These are phyloP conservation scores for Neurospora sp. DNA, from an alignment of 495 filamentous ascomycete species.

Conservation along the genomic window DNA sequence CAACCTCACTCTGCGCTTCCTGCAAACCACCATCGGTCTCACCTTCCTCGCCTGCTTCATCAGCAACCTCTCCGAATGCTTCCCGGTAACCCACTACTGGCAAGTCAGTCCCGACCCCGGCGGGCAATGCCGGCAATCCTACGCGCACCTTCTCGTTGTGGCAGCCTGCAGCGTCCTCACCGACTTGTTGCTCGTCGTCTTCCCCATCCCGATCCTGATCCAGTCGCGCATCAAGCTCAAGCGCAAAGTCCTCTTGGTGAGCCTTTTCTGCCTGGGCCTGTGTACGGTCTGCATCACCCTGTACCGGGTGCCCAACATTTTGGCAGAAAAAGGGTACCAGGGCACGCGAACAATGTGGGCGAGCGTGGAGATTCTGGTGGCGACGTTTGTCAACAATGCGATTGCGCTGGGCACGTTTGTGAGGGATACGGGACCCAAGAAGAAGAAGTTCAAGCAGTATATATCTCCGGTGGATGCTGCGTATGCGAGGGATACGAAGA, in stretches of 20 bases:
- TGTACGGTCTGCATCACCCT: constrained; percentile 59
- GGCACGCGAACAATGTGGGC: constrained; percentile 66
- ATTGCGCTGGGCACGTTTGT: constrained; percentile 74
- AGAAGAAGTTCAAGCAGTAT: constrained; percentile 53
- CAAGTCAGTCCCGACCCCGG: constrained; percentile 83
- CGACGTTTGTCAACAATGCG: constrained; percentile 64
- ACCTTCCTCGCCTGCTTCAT: constrained; percentile 73
- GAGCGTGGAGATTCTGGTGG: constrained; percentile 63
- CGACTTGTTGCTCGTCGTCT: constrained; percentile 74
- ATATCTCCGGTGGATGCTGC: background rate
- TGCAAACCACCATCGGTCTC: constrained; percentile 58
- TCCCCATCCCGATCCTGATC: constrained; percentile 80
- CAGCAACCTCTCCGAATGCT: constrained; percentile 74
- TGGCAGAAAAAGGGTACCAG: constrained; percentile 51
- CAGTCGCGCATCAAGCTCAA: constrained; percentile 53
- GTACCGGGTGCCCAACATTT: constrained; percentile 64
- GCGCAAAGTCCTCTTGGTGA: constrained; percentile 50
- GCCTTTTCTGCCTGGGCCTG: constrained; percentile 69
- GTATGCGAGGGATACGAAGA: background rate
- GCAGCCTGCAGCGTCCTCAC: constrained; percentile 72
- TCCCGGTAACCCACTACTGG: constrained; percentile 76
- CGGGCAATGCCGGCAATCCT: constrained; percentile 68
- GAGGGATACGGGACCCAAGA: constrained; percentile 67
- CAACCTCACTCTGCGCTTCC: constrained; percentile 50
- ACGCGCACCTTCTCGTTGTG: constrained; percentile 72